Evolutionary conservation across 495 filamentous ascomycete species (phyloP), one percentile per base, ranked within the genome.

Genomic region (Friedmanniomyces simplex): DNA sequence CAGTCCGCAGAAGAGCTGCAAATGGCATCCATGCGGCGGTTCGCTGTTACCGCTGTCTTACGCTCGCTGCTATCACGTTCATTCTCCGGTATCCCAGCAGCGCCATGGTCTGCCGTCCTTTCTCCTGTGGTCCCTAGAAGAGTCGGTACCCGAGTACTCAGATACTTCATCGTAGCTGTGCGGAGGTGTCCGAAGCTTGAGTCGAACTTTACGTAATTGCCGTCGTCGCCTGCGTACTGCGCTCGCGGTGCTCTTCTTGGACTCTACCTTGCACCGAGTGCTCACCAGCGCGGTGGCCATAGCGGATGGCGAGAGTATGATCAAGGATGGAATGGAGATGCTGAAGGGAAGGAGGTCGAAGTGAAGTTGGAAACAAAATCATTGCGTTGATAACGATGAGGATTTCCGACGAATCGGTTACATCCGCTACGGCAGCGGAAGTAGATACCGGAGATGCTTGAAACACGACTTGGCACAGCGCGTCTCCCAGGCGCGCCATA

Each of bases 321-420:
- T 32, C 28, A 32, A 10, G 28, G 28, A 32, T 3, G 10, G 10
- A 10, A 32, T 32, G 28, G 3, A 32, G 10, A 32, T 3, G 28
- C 10, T 3, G 28, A 32, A 32, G n/a, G n/a, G 41, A 43, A 43
- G 4, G 14, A 16, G 51, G 32, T 1, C 8, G 36, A 54, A 43
- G 51, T 54, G 51, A 54, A 43, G 51, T 52, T 20, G 50, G 34
- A 52, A 16, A 20, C n/a, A n/a, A n/a, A n/a, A n/a, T n/a, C n/a
- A n/a, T n/a, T n/a, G n/a, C n/a, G n/a, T n/a, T n/a, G n/a, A n/a
- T n/a, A n/a, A n/a, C n/a, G n/a, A n/a, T n/a, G 11, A 50, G 10
- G 10, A 22, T 7, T 39, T 10, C 10, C 36, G 36, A 39, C 16
- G 41, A 54, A 42, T 54, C 51, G 50, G 37, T 24, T 13, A 20